phyloP scores from a whole-genome alignment of 495 filamentous ascomycete genomes.

The Saxispiralis lemnorum region DNA sequence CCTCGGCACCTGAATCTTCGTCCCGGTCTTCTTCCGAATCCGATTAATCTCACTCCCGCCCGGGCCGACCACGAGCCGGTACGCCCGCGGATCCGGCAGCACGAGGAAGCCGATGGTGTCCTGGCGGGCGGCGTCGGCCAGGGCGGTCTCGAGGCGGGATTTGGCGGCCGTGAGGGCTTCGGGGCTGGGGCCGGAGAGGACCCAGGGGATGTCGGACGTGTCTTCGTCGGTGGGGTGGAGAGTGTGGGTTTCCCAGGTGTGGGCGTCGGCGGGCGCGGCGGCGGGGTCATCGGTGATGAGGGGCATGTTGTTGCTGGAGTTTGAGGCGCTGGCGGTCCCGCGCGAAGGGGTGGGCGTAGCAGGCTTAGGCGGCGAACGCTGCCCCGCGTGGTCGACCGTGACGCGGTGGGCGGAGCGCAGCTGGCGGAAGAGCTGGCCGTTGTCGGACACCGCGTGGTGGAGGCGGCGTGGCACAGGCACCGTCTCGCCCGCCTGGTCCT shows the following conservation, averaged over 20 bases:
- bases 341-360: slow-evolving; percentile 27
- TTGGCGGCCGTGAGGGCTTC: slow-evolving; percentile 62
- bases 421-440: slow-evolving; percentile 78
- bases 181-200: slow-evolving; percentile 54
- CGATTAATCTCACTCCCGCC: slow-evolving; percentile 78
- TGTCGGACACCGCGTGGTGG: slow-evolving; percentile 72
- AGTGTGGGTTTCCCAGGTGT: slow-evolving; percentile 69
- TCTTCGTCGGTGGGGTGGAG: slow-evolving; percentile 20
- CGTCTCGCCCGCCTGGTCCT: slow-evolving; percentile 76
- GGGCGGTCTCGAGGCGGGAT: slow-evolving; percentile 46
- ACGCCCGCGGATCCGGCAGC: slow-evolving; percentile 73
- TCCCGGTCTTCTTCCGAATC: slow-evolving; percentile 81
- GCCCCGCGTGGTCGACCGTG: slow-evolving; percentile 74
- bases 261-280: slow-evolving; percentile 34
- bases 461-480: slow-evolving; percentile 60
- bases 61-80: slow-evolving; percentile 77
- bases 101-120: slow-evolving; percentile 67
- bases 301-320: slow-evolving; percentile 46
- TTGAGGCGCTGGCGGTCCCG: slow-evolving; percentile 24
- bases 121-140: slow-evolving; percentile 54
- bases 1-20: slow-evolving; percentile 77
- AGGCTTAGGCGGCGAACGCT: slow-evolving; percentile 51
- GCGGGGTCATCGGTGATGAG: slow-evolving; percentile 72
- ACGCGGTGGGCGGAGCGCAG: slow-evolving; percentile 68
- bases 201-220: slow-evolving; percentile 73